These are phyloP conservation scores for Globisporangium rhizosaccharum DNA, from an alignment of 352 stramenopile genomes.

Conservation along the genomic window DNA sequence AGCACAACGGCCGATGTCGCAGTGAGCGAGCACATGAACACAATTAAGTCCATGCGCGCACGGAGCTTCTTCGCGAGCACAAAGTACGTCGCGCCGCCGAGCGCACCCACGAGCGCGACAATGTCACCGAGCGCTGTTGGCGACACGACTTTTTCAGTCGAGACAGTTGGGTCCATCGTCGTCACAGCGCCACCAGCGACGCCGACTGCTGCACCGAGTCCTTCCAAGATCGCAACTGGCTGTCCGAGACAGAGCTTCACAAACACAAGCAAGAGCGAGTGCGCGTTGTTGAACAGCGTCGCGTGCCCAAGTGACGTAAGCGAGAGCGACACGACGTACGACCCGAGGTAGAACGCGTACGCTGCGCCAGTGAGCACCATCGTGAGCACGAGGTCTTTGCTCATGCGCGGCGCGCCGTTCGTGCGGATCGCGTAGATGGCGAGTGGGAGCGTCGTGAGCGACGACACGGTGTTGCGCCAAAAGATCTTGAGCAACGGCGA, in stretches of 20 bases:
- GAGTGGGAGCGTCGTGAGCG: constrained; percentile 67
- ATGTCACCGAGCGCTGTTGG: constrained; percentile 37
- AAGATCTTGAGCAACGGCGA: constrained; percentile 83
- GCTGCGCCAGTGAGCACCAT: constrained; percentile 57
- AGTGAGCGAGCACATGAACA: constrained; percentile 51
- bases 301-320: constrained; percentile 79
- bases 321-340: constrained; percentile 69
- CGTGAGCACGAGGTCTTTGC: constrained; percentile 60
- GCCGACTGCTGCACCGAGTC: constrained; percentile 67
- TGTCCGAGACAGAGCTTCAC: constrained; percentile 49
- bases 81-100: constrained; percentile 73
- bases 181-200: constrained; percentile 72
- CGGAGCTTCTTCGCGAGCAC: constrained; percentile 68
- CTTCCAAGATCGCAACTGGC: constrained; percentile 70
- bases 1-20: constrained; percentile 26
- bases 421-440: constrained; percentile 43
- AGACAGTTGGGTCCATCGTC: constrained; percentile 50
- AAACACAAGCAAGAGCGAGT: constrained; percentile 78
- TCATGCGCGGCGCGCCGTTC: constrained; percentile 51
- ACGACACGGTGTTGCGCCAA: constrained; percentile 70
- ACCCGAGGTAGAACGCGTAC: constrained; percentile 78
- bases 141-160: constrained; percentile 34
- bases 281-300: constrained; percentile 88
- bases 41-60: constrained; percentile 56
- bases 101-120: constrained; percentile 62